A percentile compares a stretch with the other conserved stretches of the same genome.
Evolutionary conservation across 345 rosid species (phyloP).

Genomic region (Noccaea bulbosa): DNA sequence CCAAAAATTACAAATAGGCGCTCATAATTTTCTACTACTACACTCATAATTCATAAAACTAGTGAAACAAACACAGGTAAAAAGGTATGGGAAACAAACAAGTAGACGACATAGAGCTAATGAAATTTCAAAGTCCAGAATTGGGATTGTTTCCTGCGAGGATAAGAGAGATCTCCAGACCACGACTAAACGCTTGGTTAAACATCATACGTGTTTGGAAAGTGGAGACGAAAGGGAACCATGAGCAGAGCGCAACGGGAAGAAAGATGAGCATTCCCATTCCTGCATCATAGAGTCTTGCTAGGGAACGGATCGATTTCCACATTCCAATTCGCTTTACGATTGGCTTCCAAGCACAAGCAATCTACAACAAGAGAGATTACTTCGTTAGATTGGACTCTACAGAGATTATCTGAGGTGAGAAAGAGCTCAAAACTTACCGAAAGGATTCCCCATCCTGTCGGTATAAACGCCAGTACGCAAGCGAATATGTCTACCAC

Average conservation of each 20-base stretch:
- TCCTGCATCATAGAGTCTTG: slow-evolving; percentile 83
- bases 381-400: slow-evolving; percentile 2
- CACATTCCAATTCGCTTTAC: slow-evolving; percentile 75
- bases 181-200: slow-evolving; percentile 96
- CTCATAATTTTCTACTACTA: slow-evolving; percentile 19
- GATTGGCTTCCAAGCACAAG: slow-evolving; percentile 91
- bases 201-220: slow-evolving; percentile 98
- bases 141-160: slow-evolving; percentile 96
- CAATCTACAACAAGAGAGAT: slow-evolving; percentile 60
- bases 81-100: slow-evolving; percentile 16
- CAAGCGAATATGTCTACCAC: slow-evolving; percentile 77
- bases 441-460: slow-evolving; percentile 93
- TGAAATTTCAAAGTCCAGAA: slow-evolving; percentile 45
- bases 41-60: background rate
- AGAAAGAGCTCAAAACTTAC: slow-evolving; percentile 54
- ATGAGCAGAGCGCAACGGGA: slow-evolving; percentile 79
- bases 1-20: slow-evolving; percentile 19
- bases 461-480: slow-evolving; percentile 83
- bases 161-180: slow-evolving; percentile 91
- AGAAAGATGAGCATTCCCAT: slow-evolving; percentile 96
- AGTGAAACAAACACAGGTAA: background rate
- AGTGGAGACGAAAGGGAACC: slow-evolving; percentile 97
- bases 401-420: background rate
- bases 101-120: slow-evolving; percentile 12
- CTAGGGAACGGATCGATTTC: slow-evolving; percentile 89